Conservation (phyloP, 176 grass and related monocot genomes). For the Elymus sibiricus region DNA sequence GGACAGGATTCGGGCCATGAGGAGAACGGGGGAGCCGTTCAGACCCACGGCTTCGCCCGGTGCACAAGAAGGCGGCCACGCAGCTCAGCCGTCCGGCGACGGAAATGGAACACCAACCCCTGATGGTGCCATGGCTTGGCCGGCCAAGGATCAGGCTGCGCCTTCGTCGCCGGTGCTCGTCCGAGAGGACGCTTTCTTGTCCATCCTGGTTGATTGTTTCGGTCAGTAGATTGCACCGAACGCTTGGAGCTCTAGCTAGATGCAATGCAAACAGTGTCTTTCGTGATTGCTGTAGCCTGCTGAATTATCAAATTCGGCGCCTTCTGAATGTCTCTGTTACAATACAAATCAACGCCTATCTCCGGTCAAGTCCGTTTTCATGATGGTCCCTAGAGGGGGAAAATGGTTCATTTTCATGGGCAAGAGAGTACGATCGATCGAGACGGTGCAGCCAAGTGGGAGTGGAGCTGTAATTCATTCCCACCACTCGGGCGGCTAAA, state of each 20-base stretch:
- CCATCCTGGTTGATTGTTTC: constrained; percentile 70
- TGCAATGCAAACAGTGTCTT: background rate
- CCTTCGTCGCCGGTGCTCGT: constrained; percentile 3
- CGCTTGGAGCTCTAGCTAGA: background rate
- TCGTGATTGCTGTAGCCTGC: background rate
- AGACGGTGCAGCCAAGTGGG: background rate
- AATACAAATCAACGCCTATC: background rate
- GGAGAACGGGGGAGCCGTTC: constrained; percentile 2
- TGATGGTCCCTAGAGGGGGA: background rate
- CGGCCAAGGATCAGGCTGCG: constrained; percentile 10
- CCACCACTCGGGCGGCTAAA: background rate
- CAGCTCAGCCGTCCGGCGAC: background rate
- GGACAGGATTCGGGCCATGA: constrained; percentile 33
- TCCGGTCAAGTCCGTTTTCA: constrained; percentile 17
- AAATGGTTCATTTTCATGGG: background rate
- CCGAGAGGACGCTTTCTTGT: constrained; percentile 43
- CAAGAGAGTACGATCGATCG: background rate
- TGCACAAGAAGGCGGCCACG: background rate
- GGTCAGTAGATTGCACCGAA: constrained; percentile 27
- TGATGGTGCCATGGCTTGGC: background rate
- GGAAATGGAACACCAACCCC: background rate
- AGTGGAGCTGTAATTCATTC: background rate
- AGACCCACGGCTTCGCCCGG: constrained; percentile 14
- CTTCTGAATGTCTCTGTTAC: background rate
- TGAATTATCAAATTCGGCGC: background rate